Evolutionary conservation across 257 asterid species (phyloP).

Genomic region (Nicotiana knightiana): DNA sequence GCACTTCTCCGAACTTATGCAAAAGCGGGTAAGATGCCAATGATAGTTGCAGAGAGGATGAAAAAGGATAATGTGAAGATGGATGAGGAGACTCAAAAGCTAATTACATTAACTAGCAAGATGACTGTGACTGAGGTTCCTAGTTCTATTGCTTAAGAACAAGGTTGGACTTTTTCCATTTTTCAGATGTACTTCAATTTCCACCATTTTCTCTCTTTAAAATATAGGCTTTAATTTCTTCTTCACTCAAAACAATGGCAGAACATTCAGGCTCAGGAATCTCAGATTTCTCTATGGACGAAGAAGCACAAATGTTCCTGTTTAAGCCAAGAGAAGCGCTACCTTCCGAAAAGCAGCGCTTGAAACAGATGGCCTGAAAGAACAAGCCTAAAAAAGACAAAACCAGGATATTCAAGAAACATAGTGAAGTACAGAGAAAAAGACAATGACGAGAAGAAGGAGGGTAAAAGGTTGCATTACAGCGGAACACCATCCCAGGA

Average conservation of each 20-base stretch:
- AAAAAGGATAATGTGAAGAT: constrained; percentile 56
- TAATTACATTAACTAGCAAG: constrained; percentile 51
- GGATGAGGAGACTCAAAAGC: constrained; percentile 55
- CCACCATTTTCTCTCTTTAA: background rate
- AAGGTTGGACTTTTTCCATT: background rate
- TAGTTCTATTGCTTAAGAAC: constrained; percentile 26
- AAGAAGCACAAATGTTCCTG: background rate
- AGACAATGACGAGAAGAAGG: no score
- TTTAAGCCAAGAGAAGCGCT: background rate
- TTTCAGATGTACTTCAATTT: no score
- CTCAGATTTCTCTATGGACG: background rate
- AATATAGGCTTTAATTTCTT: background rate
- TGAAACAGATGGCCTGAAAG: background rate
- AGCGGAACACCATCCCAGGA: no score
- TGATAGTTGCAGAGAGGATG: constrained; percentile 82
- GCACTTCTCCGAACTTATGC: constrained; percentile 64
- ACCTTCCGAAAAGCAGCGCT: background rate
- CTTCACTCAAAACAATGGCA: background rate
- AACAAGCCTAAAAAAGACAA: no score
- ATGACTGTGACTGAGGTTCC: constrained; percentile 69
- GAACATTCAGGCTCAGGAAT: background rate
- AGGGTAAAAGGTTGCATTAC: no score
- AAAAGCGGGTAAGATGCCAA: constrained; percentile 75
- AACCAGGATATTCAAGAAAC: background rate
- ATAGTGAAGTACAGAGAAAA: no score